Evolutionary conservation across 768 basidiomycete species (phyloP).

Genomic region (Russula olivacea): DNA sequence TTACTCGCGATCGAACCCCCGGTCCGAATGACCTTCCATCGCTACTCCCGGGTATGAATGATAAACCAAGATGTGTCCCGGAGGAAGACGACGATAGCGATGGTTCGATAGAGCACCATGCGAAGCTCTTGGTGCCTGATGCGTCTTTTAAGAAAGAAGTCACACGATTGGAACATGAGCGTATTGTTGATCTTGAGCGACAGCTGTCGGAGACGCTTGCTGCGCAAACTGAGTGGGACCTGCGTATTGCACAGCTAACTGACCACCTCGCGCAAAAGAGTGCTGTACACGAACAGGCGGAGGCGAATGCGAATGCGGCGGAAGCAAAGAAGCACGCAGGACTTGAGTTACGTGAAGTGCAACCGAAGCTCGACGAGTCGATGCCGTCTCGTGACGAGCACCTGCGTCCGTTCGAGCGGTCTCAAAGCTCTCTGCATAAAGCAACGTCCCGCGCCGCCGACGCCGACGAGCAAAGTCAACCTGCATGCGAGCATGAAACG

Average conservation of each 20-base stretch:
- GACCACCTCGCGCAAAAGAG: constrained; percentile 67
- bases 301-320: too few relatives aligned
- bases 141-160: constrained; percentile 56
- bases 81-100: constrained; percentile 52
- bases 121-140: constrained; percentile 56
- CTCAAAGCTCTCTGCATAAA: constrained; percentile 26
- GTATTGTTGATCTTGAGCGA: constrained; percentile 17
- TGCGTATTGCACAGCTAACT: constrained; percentile 61
- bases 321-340: too few relatives aligned
- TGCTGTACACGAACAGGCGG: constrained; percentile 64
- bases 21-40: constrained; percentile 36
- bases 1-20: constrained; percentile 9
- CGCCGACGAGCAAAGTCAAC: constrained; percentile 34
- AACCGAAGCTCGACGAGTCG: constrained; percentile 53
- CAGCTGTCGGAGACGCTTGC: constrained; percentile 55
- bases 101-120: constrained; percentile 63
- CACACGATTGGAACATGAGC: constrained; percentile 69
- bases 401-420: too few relatives aligned
- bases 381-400: constrained; percentile 68
- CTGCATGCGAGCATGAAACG: too few relatives aligned
- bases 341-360: too few relatives aligned
- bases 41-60: constrained; percentile 30
- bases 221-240: constrained; percentile 46
- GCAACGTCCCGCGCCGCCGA: constrained; percentile 66
- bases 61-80: constrained; percentile 32